Evolutionary conservation across 352 stramenopile genomes (phyloP), one percentile per base, ranked within the genome.

Genomic region (Phytophthora quininea): DNA sequence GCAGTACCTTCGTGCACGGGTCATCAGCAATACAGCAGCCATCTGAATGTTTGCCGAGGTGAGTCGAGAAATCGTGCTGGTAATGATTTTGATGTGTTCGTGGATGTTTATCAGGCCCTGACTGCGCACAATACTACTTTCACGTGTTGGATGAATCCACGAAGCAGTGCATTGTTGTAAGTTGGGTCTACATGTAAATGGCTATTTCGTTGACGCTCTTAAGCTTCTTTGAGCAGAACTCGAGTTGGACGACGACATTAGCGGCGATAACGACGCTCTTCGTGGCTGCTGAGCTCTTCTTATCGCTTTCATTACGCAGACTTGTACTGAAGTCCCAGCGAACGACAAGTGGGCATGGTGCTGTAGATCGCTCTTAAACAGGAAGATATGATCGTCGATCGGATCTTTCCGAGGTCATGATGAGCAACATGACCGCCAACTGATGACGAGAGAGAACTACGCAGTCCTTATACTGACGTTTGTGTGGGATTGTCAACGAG

Each of bases 61-160:
- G 58, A 30, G 52, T 24, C 9, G 38, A 2, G 33, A 12, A 43
- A 15, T 37, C 4, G 29, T 49, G 10, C 15, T 56, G 45, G 27
- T 62, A 51, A 43, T 15, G 6, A 14, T 9, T 9, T 27, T 46
- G 31, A 48, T 55, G 32, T 11, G 27, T 3, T 31, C 14, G 14
- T 52, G 15, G 35, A 10, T 12, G 14, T 47, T 31, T 8, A 37
- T 8, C 19, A 91, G 83, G 90, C 45, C 84, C 84, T 2, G 73
- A 84, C 12, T 92, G 84, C 49, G 75, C 77, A 10, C 57, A 63
- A n/a, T 89, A 85, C 58, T 90, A 86, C 63, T 92, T 90, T 52
- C 77, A 92, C 58, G 71, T 40, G 5, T 62, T 92, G 9, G 72
- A 92, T 35, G 48, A 68, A 1, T 40, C 56, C 0, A 73, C 72